Base-by-base conservation (phyloP, 116 monocot species). In the Cymodocea nodosa region DNA sequence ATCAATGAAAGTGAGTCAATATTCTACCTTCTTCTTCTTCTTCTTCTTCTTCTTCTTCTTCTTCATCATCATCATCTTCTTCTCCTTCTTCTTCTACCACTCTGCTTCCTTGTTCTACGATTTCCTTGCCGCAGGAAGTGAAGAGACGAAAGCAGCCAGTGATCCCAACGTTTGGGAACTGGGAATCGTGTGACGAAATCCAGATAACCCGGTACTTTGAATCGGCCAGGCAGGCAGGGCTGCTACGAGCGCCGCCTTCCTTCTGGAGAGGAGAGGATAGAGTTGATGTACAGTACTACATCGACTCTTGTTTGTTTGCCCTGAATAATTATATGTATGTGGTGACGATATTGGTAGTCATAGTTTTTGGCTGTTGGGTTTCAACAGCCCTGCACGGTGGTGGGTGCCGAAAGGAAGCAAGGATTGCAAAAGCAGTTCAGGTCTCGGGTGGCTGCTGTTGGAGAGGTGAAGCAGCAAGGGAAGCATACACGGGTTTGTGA, bases 161-260 rank as follows among this genome's bases (percentile, higher is more conserved):
- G 70, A 63, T 81, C 17, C 80, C 84, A 30, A 72, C 74, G 11
- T 84, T 80, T 56, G 80, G 84, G 40, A 64, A 77, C 65, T 84
- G 84, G 84, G 77, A 84, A 17, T 20, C 23, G 50, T 61, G 50
- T 59, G 77, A 80, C 10, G 84, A 80, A 60, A 30, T 65, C 7
- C 74, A 70, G 9, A 69, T 73, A 51, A 71, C 72, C 6, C 73
- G 59, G 48, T 79, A 74, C 66, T 74, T 73, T 44, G 78, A 78
- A 64, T 68, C 70, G 51, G 71, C 71, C 25, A 60, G 66, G n/a
- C 66, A 70, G 52, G 59, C 60, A 17, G 66, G 71, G 5, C 23
- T 64, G 19, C 11, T 65, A 50, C 71, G 66, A 20, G 56, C n/a
- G 75, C 14, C 65, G 44, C n/a, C n/a, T 20, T 73, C 64, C 48